Base-by-base conservation (phyloP, 805 yeast genomes). In the Jamesozyma piceae region DNA sequence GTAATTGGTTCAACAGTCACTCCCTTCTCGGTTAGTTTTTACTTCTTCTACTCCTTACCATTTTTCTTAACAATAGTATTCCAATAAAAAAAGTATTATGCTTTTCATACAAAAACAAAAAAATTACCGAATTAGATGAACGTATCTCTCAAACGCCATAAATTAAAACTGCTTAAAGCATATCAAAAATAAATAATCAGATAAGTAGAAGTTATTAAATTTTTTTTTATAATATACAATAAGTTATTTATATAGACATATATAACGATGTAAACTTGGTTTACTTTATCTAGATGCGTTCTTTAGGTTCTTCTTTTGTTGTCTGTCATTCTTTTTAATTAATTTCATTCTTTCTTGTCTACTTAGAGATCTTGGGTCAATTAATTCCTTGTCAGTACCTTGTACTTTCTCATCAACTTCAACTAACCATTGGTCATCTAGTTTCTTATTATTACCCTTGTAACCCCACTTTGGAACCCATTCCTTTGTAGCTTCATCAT, bases 381-480 rank as follows among this genome's bases (percentile, higher is more conserved):
- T 69, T 52, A 86, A 68, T 54, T 83, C 94, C 45, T 74, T 71
- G 28, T 64, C 70, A 31, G 76, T 70, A 35, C 72, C 73, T 57
- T 75, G 73, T 24, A 72, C 80, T 52, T 80, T 74, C 41, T 84
- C 94, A 46, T 86, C 85, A 47, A 90, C 84, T 67, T 92, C 99
- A 44, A 90, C 97, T 58, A 87, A 72, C 98, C 98, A 92, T 65
- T 92, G 97, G 57, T 74, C 68, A 56, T 90, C 97, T 52, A 80
- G 58, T 43, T 78, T 77, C 68, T 92, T 90, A 66, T 92, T 92
- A 66, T 78, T 78, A 58, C 97, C 97, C 51, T 83, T 81, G 70
- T 82, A 90, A 47, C 99, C 99, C 98, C 98, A 92, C 66, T 88
- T 90, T 55, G 95, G 90, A 47, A 82, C 95, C 98, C 98, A 92